Conservation (phyloP, 139 green algal genomes). For the Tetradesmus lagerheimii region DNA sequence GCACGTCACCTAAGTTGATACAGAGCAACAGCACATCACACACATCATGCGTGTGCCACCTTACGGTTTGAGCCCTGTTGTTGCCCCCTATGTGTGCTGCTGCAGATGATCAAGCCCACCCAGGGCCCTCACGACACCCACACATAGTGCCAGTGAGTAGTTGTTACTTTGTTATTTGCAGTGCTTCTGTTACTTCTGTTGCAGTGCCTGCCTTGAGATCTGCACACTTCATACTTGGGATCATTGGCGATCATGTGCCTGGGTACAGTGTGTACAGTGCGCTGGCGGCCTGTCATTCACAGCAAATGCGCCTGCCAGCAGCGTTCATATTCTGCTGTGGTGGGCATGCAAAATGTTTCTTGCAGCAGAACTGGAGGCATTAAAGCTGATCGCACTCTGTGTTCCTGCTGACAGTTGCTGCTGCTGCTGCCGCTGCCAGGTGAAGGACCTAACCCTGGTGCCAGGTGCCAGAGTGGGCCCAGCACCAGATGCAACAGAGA, state of each 20-base stretch:
- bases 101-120: neutral
- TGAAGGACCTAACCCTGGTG: slow-evolving; percentile 35
- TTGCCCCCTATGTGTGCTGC: neutral
- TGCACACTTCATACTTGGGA: no score
- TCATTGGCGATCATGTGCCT: no score
- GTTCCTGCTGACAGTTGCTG: slow-evolving; percentile 3
- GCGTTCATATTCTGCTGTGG: no score
- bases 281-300: no score
- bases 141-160: slow-evolving; percentile 12
- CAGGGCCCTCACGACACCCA: neutral
- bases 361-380: no score
- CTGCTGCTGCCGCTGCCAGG: slow-evolving; percentile 28
- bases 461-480: slow-evolving; percentile 25
- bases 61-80: neutral
- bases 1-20: no score
- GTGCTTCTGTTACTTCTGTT: neutral
- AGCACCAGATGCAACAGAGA: neutral
- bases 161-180: neutral
- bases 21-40: no score
- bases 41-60: no score
- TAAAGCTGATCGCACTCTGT: neutral
- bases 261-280: no score
- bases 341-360: neutral
- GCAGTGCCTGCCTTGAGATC: no score
- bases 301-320: no score